phyloP scores from a whole-genome alignment of 2,329 filamentous ascomycete species.

The Hypoxylon sp. region DNA sequence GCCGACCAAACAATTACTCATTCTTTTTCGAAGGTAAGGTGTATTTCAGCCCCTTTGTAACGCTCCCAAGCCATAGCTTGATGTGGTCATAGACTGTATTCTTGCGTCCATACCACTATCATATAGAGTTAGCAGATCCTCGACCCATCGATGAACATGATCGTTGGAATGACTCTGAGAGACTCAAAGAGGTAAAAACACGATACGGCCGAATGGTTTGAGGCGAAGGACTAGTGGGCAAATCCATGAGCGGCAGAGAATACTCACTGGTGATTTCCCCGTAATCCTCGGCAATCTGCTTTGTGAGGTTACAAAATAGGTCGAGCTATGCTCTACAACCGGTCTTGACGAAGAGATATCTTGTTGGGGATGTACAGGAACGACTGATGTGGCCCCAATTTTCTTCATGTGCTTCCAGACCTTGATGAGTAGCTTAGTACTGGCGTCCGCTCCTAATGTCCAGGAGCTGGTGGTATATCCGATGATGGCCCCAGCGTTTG shows the following conservation, averaged over 20 bases:
- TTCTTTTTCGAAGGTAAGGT: slow-evolving; percentile 42
- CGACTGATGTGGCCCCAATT: slow-evolving; percentile 60
- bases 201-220: too few species aligned
- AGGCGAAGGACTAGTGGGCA: neutral
- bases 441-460: slow-evolving; percentile 73
- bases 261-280: slow-evolving; percentile 40
- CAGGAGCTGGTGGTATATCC: slow-evolving; percentile 74
- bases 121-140: slow-evolving; percentile 3
- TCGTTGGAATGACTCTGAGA: neutral
- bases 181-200: too few species aligned
- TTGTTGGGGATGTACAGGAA: slow-evolving; percentile 60
- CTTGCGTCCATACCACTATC: slow-evolving; percentile 47
- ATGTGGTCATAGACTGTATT: slow-evolving; percentile 44
- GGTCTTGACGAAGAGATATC: slow-evolving; percentile 55
- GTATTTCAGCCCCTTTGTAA: slow-evolving; percentile 47
- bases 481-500: slow-evolving; percentile 70
- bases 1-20: slow-evolving; percentile 16
- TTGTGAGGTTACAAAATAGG: slow-evolving; percentile 45
- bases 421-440: slow-evolving; percentile 64
- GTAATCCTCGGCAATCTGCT: slow-evolving; percentile 46
- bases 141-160: neutral
- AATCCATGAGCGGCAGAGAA: neutral
- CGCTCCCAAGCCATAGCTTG: slow-evolving; percentile 48
- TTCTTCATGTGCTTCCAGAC: slow-evolving; percentile 66
- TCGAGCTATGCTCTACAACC: slow-evolving; percentile 44